A percentile compares a stretch with the other conserved stretches of the same genome.
Evolutionary conservation across 2,329 filamentous ascomycete species (phyloP).

Genomic region (Talaromyces funiculosus): DNA sequence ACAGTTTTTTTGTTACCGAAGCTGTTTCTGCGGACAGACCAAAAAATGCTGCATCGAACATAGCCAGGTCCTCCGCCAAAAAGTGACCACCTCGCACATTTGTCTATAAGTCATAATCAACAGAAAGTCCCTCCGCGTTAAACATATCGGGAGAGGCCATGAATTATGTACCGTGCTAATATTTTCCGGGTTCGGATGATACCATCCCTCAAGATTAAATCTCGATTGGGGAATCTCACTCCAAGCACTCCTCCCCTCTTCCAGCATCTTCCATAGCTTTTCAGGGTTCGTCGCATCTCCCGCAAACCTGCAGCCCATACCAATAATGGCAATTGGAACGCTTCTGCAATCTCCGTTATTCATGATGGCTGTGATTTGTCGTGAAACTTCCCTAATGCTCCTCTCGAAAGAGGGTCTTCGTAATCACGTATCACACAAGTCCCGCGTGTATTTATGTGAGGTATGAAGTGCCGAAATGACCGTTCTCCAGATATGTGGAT

Average conservation of each 20-base stretch:
- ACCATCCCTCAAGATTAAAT: slow-evolving; percentile 16
- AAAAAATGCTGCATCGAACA: slow-evolving; percentile 28
- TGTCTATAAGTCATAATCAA: not conserved
- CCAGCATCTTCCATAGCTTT: slow-evolving; percentile 19
- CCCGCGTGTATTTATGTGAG: not conserved
- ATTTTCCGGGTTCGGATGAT: slow-evolving; percentile 17
- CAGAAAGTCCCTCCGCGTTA: not conserved
- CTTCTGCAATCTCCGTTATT: not conserved
- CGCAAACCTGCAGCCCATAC: slow-evolving; percentile 19
- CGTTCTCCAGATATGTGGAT: not conserved
- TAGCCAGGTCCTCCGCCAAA: slow-evolving; percentile 18
- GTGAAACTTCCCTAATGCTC: not conserved
- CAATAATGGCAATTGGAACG: slow-evolving; percentile 20
- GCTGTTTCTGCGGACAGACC: not conserved
- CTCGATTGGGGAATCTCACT: slow-evolving; percentile 17
- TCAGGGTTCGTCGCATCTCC: slow-evolving; percentile 15
- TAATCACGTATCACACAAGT: not conserved
- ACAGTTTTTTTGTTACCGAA: not conserved
- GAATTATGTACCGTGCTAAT: not conserved
- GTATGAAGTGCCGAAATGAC: not conserved
- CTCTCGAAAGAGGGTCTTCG: not conserved
- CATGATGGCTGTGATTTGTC: not conserved
- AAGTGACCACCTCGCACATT: slow-evolving; percentile 6
- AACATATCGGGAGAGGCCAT: slow-evolving; percentile 12
- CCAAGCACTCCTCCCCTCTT: slow-evolving; percentile 8